phyloP scores from a whole-genome alignment of 2,329 filamentous ascomycete species.

The Sclerotinia subarctica region DNA sequence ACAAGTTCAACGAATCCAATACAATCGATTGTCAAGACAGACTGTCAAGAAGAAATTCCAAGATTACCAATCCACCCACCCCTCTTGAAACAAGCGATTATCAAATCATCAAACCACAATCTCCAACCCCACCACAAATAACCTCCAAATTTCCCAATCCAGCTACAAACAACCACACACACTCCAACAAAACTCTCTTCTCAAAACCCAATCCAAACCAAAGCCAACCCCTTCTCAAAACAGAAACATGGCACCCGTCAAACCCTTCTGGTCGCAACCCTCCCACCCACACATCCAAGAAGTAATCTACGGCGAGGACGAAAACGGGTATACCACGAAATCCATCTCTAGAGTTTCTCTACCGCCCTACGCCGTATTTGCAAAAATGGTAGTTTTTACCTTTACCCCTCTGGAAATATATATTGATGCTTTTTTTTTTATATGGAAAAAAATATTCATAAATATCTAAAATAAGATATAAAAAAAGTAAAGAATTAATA shows the following conservation, averaged over 20 bases:
- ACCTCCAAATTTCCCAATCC: background rate
- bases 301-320: constrained; percentile 50
- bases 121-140: background rate
- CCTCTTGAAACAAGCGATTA: background rate
- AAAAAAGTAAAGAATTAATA: background rate
- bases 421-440: no score
- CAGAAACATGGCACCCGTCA: constrained; percentile 50
- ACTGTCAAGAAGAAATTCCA: background rate
- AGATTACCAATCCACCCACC: background rate
- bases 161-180: no score
- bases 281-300: constrained; percentile 58
- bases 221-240: no score
- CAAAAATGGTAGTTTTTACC: constrained; percentile 49
- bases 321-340: constrained; percentile 53
- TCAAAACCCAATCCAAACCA: background rate
- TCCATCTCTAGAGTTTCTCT: constrained; percentile 54
- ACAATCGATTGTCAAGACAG: background rate
- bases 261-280: constrained; percentile 57
- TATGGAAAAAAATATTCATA: no score
- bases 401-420: background rate
- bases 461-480: no score
- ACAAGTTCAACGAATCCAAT: background rate
- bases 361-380: constrained; percentile 62
- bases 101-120: background rate
- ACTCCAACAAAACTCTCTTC: background rate